Base-by-base conservation (phyloP, 169 alveolate genomes). In the Plasmodium yoelii region DNA sequence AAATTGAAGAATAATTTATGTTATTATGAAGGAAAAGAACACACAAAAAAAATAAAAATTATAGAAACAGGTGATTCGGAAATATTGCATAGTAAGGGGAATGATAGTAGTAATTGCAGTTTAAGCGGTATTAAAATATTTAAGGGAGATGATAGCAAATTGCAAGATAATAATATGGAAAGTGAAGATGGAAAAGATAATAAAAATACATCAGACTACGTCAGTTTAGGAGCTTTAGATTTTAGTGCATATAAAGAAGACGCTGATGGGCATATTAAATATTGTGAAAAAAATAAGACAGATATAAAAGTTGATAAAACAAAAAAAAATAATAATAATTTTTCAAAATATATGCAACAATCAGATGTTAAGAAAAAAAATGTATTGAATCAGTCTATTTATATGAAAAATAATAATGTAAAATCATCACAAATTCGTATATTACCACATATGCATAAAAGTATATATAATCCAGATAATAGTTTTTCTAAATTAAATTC, bases 201-300 rank as follows among this genome's bases (percentile, higher is more conserved):
- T 13, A 64, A 73, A 39, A 86, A 69, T 55, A 86, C 69, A 22
- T 69, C 91, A 0, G 61, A 86, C 46, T 86, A 86, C 63, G 67
- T 86, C 15, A 70, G 53, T 44, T 65, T 86, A 13, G 91, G 87
- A 24, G 57, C 91, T 39, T 55, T 86, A 47, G 91, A 86, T 60
- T 86, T 86, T 34, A 86, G 91, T 65, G 87, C 91, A 86, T 86
- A 86, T 72, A 70, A 39, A 26, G 91, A 86, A 70, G 91, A 86
- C 55, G 22, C 86, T 2, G 87, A 86, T 59, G 91, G 91, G 51
- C 71, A 19, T 64, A 42, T 86, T 34, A 69, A 86, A 19, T 86
- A 86, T 5, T 86, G 15, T 63, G 91, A 70, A 86, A 86, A 86
- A 13, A 70, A 86, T 34, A 56, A 56, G 44, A 26, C 53, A 19